Conservation (phyloP, 306 rosid genomes). For the Cicer chorassanicum region DNA sequence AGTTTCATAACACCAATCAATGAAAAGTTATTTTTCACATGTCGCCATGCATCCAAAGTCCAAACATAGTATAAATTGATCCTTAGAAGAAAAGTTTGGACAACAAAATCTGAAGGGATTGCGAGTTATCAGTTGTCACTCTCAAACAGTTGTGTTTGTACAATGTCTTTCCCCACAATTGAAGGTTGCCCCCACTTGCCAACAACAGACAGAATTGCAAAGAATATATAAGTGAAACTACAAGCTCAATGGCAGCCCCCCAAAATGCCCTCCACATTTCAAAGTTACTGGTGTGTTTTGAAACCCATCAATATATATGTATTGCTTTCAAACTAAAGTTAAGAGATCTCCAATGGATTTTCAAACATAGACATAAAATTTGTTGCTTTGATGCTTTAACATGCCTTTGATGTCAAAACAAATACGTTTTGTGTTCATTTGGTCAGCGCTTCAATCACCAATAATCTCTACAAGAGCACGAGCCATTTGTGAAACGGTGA, state of each 20-base stretch:
- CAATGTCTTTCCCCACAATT: neutral
- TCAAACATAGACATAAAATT: no score
- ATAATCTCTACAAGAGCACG: constrained; percentile 62
- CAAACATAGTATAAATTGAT: no score
- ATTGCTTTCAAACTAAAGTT: no score
- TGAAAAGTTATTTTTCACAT: no score
- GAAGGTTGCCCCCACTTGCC: constrained; percentile 10
- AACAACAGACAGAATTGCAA: constrained; percentile 5
- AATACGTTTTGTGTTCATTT: constrained; percentile 4
- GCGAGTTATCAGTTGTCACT: neutral
- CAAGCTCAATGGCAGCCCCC: neutral
- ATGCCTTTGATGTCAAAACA: neutral
- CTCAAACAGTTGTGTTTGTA: neutral
- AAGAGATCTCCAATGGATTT: neutral
- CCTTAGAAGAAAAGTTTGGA: neutral
- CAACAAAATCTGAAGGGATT: neutral
- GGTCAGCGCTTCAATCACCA: constrained; percentile 52
- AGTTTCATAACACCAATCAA: no score
- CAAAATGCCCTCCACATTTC: neutral
- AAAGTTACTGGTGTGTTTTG: neutral
- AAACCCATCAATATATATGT: neutral
- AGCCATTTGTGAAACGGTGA: constrained; percentile 59
- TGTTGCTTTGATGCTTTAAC: neutral
- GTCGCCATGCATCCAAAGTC: no score
- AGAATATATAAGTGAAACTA: neutral